Evolutionary conservation across 2,329 filamentous ascomycete species (phyloP).

Genomic region (Fusarium sterilihyphosum): DNA sequence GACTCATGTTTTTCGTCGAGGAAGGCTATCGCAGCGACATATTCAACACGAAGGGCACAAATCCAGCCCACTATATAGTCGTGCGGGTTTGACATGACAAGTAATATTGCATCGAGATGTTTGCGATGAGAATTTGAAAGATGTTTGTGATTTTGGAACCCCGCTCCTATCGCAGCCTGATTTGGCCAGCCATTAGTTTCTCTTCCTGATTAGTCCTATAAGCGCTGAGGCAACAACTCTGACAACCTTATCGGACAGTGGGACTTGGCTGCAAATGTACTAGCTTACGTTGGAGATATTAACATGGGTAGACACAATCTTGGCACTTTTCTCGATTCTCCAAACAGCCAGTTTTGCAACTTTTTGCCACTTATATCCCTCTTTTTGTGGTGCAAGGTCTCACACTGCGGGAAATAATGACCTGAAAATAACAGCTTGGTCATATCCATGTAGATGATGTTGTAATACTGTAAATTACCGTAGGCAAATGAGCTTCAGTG

Average conservation of each 20-base stretch:
- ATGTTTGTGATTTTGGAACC: not conserved
- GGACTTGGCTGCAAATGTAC: not conserved
- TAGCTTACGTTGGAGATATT: not conserved
- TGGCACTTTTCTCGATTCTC: too few species aligned
- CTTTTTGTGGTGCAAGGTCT: too few species aligned
- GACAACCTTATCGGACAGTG: not conserved
- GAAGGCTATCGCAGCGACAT: constrained; percentile 49
- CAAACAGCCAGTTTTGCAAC: too few species aligned
- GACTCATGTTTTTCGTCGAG: constrained; percentile 48
- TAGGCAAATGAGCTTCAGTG: not conserved
- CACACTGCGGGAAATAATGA: fast-evolving
- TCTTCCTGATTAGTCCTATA: not conserved
- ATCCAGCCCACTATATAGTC: constrained; percentile 57
- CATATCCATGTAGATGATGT: too few species aligned
- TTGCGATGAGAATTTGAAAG: not conserved
- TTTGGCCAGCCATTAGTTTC: not conserved
- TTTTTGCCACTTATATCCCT: too few species aligned
- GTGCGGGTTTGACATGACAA: not conserved
- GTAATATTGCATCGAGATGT: not conserved
- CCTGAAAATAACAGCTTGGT: too few species aligned
- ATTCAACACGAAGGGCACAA: constrained; percentile 52
- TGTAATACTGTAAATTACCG: too few species aligned
- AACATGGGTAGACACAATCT: too few species aligned
- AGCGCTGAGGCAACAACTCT: too few species aligned
- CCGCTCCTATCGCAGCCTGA: not conserved